phyloP scores from a whole-genome alignment of 768 basidiomycete genomes.

The Lyophyllum semitale region DNA sequence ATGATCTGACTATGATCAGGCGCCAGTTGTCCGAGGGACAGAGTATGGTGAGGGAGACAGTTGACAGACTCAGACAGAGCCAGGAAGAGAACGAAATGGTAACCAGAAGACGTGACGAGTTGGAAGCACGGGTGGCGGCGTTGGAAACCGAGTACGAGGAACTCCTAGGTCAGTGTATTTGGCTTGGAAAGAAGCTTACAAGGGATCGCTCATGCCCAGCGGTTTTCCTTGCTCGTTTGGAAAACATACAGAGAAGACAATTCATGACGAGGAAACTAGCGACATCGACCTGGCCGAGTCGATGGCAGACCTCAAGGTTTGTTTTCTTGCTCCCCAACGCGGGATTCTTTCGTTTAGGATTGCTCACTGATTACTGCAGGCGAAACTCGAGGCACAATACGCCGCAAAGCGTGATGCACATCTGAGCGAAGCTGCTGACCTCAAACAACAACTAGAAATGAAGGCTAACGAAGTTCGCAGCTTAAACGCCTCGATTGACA shows the following conservation, averaged over 20 bases:
- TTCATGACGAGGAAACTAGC: constrained; percentile 84
- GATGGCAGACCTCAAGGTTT: constrained; percentile 88
- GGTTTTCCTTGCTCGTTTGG: constrained; percentile 6
- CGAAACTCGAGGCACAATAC: constrained; percentile 93
- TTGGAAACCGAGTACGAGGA: constrained; percentile 97
- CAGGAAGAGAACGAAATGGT: constrained; percentile 94
- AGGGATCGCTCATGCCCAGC: constrained; percentile 16
- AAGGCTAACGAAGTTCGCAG: constrained; percentile 81
- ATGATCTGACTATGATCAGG: constrained; percentile 80
- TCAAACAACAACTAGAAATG: constrained; percentile 89
- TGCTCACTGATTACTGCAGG: constrained; percentile 45
- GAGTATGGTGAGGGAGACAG: constrained; percentile 79
- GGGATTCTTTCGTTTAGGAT: constrained; percentile 1
- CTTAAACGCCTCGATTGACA: constrained; percentile 85
- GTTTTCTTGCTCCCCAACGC: constrained; percentile 13
- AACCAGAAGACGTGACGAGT: constrained; percentile 77
- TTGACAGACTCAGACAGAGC: constrained; percentile 85
- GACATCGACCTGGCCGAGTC: constrained; percentile 83
- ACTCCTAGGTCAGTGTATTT: constrained; percentile 70
- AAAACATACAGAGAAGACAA: constrained; percentile 82
- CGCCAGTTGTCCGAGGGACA: constrained; percentile 91
- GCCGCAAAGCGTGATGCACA: constrained; percentile 91
- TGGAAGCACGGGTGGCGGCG: constrained; percentile 77
- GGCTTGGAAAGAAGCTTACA: constrained; percentile 4
- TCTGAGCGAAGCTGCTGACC: constrained; percentile 77